Evolutionary conservation across 352 stramenopile species (phyloP).

Genomic region (Pseudoperonospora humuli): DNA sequence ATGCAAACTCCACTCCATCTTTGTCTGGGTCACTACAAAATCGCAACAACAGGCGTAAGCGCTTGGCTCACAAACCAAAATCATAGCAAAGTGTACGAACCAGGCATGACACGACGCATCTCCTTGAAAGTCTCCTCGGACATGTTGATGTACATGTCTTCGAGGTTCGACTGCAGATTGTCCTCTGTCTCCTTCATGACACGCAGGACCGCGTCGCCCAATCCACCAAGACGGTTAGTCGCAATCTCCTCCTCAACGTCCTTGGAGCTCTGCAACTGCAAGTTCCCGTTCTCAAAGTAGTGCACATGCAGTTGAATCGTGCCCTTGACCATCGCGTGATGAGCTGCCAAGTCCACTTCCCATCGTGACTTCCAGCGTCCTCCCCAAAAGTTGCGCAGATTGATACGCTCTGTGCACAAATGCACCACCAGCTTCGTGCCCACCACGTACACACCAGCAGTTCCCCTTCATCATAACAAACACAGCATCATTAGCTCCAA

Average conservation of each 20-base stretch:
- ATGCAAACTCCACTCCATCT: constrained; percentile 86
- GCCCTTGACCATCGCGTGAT: constrained; percentile 40
- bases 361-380: constrained; percentile 79
- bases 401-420: constrained; percentile 79
- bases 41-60: background rate
- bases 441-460: constrained; percentile 67
- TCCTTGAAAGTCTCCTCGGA: constrained; percentile 91
- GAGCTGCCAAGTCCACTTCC: constrained; percentile 54
- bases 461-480: constrained; percentile 36
- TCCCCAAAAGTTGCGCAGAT: constrained; percentile 87
- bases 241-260: constrained; percentile 47
- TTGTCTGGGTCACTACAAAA: constrained; percentile 68
- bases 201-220: constrained; percentile 61
- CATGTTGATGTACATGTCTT: constrained; percentile 95
- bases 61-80: background rate
- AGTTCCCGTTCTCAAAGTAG: constrained; percentile 95
- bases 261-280: constrained; percentile 87
- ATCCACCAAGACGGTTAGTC: constrained; percentile 27
- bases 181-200: constrained; percentile 80
- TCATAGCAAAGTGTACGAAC: constrained; percentile 25
- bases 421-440: constrained; percentile 63
- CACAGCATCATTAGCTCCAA: background rate
- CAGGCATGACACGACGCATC: constrained; percentile 92
- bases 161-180: constrained; percentile 81
- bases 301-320: constrained; percentile 85